Conservation (phyloP, 192 early-diverging fungal genomes). For the Linderina pennispora region DNA sequence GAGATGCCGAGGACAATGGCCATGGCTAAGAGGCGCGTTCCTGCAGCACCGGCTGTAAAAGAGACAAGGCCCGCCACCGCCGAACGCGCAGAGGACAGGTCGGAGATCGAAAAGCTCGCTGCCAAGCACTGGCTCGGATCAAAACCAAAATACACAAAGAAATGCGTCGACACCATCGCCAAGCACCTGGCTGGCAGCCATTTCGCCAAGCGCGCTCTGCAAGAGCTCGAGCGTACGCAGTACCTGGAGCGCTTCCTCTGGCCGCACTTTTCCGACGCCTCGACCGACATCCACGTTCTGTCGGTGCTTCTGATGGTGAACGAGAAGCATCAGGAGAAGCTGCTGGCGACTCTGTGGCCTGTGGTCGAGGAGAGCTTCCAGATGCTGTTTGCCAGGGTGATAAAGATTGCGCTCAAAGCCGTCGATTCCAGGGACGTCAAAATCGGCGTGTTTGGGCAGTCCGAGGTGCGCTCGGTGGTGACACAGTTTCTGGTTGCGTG, state of each 20-base stretch:
- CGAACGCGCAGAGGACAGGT: no score
- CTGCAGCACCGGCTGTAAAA: not conserved
- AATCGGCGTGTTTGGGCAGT: constrained; percentile 26
- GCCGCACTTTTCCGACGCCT: constrained; percentile 53
- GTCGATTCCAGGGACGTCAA: not conserved
- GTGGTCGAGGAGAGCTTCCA: not conserved
- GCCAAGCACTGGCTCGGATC: constrained; percentile 12
- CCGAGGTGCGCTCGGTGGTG: constrained; percentile 42
- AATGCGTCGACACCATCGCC: constrained; percentile 1
- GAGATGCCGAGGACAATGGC: not conserved
- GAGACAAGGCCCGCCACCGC: no score
- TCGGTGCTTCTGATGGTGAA: constrained; percentile 85
- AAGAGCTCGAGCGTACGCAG: constrained; percentile 22
- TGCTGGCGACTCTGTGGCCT: constrained; percentile 26
- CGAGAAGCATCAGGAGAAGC: constrained; percentile 79
- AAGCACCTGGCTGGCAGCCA: constrained; percentile 2
- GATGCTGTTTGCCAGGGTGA: constrained; percentile 30
- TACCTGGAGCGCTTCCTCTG: constrained; percentile 63
- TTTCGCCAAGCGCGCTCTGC: constrained; percentile 5
- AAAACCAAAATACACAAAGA: constrained; percentile 6
- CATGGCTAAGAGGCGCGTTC: not conserved
- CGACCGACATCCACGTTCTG: constrained; percentile 52
- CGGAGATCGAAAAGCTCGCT: constrained; percentile 3
- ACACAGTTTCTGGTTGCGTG: constrained; percentile 73
- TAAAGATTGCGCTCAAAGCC: constrained; percentile 3